Base-by-base conservation (phyloP, 495 filamentous ascomycete species). In the Neurospora sublineolata region DNA sequence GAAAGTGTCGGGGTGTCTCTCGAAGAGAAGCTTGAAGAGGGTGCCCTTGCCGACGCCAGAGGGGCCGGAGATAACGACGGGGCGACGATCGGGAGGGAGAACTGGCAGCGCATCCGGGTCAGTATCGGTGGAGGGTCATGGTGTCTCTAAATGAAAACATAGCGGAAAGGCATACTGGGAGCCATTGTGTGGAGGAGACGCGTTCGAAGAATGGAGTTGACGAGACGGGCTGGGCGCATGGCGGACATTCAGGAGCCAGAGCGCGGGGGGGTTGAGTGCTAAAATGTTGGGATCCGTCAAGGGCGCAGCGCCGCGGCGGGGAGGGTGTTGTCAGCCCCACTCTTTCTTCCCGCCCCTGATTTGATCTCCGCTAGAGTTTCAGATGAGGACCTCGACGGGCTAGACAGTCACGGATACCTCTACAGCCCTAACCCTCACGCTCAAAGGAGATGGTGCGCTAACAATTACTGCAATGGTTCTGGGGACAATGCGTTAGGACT, bases 31-130 rank as follows among this genome's bases (percentile, higher is more conserved):
- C 74, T 89, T 89, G 74, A 95, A 88, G 30, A 98, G 87, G 33
- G 94, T 97, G 67, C 89, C 91, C 86, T 98, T 97, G 60, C 94
- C 94, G 12, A 91, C 87, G 76, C 94, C 94, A 9, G 87, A 91
- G 20, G 94, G 94, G 37, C 93, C 94, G 23, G 90, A 95, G 76
- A 97, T 89, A 41, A 97, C 91, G 74, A 98, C 87, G 8, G 93
- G 94, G 16, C 89, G 84, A 73, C 72, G 75, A 76, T 85, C 81
- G 37, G 80, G 71, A 0, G 82, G 82, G 11, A 79, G 79, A 68
- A 23, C 40, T 69, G 67, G 77, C 67, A 73, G 71, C 74, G 77
- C 79, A 75, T 73, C 44, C 18, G 64, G 40, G 33, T 70, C 38
- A 23, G 40, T 39, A 39, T 9, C 3, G 69, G 70, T 12, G 64